Evolutionary conservation across 2,329 filamentous ascomycete genomes (phyloP), one percentile per base, ranked within the genome.

Genomic region (Aphanocladium album): DNA sequence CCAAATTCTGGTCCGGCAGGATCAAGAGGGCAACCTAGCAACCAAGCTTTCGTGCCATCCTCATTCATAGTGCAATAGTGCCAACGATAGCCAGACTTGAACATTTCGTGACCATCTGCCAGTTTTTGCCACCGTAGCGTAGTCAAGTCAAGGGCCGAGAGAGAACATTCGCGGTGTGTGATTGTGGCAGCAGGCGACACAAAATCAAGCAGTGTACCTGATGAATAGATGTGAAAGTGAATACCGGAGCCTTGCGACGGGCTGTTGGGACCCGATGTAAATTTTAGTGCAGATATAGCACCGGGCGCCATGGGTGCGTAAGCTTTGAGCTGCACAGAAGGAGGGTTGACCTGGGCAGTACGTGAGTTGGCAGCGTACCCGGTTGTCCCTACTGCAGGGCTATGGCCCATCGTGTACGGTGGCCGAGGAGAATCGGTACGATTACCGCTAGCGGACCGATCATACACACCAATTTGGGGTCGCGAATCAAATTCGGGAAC

Each of bases 51-150:
- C 7, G 95, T 97, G 6, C 93, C 93, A 68, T 96, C 91, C 63
- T 95, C 88, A 71, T 97, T 96, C 76, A 97, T 89, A 3, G 92
- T 96, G 73, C 95, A 98, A 72, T 99, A 99, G 73, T 98, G 93
- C 95, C 95, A 99, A 62, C 93, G 86, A 73, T 95, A 98, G n/a
- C 89, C 91, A 0, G 87, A 80, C 67, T 90, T 90, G 76, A 97
- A 99, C 37, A 99, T 88, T 71, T 99, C 95, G 54, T 91, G 89
- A 3, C 95, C 95, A 69, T 97, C 93, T 1, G 93, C 95, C 19
- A 99, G 81, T 71, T 93, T 96, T 73, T 96, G 92, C 95, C 95
- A 99, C 52, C 93, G 88, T 54, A 98, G 77, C 0, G 90, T 89
- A 61, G 89, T 89, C 12, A 99, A 80, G 67, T 99, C 95, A 27